Evolutionary conservation across 352 stramenopile genomes (phyloP).

Genomic region (Globisporangium ultimum): DNA sequence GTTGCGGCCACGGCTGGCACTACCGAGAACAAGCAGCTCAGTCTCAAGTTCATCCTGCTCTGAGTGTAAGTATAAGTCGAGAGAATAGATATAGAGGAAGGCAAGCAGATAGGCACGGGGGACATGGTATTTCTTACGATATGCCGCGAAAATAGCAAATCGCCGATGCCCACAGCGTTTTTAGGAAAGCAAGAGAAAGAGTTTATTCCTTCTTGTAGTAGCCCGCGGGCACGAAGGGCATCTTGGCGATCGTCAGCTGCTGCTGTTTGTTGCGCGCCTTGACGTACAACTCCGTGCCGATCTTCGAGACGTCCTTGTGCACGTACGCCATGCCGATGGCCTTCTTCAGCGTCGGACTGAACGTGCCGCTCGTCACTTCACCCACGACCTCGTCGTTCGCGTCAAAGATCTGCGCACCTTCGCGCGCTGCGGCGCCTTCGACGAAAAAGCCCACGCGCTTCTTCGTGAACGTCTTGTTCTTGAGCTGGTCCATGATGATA

Average conservation of each 20-base stretch:
- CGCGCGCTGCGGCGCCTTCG: slow-evolving; percentile 93
- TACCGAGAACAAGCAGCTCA: slow-evolving; percentile 56
- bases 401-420: slow-evolving; percentile 92
- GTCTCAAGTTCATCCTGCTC: slow-evolving; percentile 71
- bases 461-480: slow-evolving; percentile 90
- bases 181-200: too few relatives aligned
- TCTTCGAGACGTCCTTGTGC: slow-evolving; percentile 86
- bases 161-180: too few relatives aligned
- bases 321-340: slow-evolving; percentile 99
- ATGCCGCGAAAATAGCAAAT: neutral
- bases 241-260: slow-evolving; percentile 93
- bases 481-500: slow-evolving; percentile 93
- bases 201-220: slow-evolving; percentile 93
- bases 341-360: slow-evolving; percentile 94
- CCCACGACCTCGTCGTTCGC: slow-evolving; percentile 76
- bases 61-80: slow-evolving; percentile 13
- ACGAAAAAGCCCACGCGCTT: slow-evolving; percentile 97
- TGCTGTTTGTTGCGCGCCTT: slow-evolving; percentile 96
- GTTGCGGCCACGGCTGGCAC: slow-evolving; percentile 22
- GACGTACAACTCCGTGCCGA: slow-evolving; percentile 92
- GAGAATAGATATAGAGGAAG: neutral
- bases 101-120: neutral
- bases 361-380: slow-evolving; percentile 96
- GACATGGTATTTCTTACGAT: slow-evolving; percentile 4
- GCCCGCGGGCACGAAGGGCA: slow-evolving; percentile 96